A percentile compares a stretch with the other conserved stretches of the same genome.
These are phyloP conservation scores for Neophaeococcomyces aloes DNA, from an alignment of 2,329 filamentous ascomycete species.

Conservation along the genomic window DNA sequence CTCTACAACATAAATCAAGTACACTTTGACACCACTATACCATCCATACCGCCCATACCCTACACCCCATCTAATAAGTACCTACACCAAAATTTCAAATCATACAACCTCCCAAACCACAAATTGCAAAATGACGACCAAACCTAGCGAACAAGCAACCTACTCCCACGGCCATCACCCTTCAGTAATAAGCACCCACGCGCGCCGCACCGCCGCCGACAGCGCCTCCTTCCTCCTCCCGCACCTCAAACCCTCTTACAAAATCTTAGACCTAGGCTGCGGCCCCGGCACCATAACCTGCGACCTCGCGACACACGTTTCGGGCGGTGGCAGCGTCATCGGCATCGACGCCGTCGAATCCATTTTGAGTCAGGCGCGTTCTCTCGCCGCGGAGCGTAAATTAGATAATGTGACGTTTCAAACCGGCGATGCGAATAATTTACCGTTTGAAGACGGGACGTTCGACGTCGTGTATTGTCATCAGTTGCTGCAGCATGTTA, in stretches of 20 bases:
- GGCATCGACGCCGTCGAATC: slow-evolving; percentile 26
- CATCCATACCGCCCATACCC: too few relatives aligned
- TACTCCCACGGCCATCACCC: slow-evolving; percentile 33
- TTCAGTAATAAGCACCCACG: slow-evolving; percentile 28
- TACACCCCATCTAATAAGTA: too few relatives aligned
- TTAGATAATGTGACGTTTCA: slow-evolving; percentile 29
- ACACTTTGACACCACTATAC: too few relatives aligned
- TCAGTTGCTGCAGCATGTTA: slow-evolving; percentile 49
- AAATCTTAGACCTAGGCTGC: slow-evolving; percentile 35
- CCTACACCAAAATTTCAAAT: too few relatives aligned
- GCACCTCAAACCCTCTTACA: slow-evolving; percentile 28
- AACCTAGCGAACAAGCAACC: slow-evolving; percentile 16
- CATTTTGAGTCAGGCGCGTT: slow-evolving; percentile 26
- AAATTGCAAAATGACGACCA: not conserved
- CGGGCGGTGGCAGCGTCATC: slow-evolving; percentile 29
- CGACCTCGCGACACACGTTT: slow-evolving; percentile 30
- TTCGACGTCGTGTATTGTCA: slow-evolving; percentile 53
- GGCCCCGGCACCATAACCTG: slow-evolving; percentile 36
- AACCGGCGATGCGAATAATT: slow-evolving; percentile 31
- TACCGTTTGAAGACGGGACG: slow-evolving; percentile 35
- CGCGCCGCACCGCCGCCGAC: slow-evolving; percentile 26
- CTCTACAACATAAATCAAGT: too few relatives aligned
- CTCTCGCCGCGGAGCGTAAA: slow-evolving; percentile 23
- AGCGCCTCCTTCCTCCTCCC: slow-evolving; percentile 32
- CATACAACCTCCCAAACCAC: not conserved